Percentiles rank a stretch among this genome's conserved stretches.
Evolutionary conservation across 208 protist genomes (phyloP).

Genomic region (Crithidia expoeki): DNA sequence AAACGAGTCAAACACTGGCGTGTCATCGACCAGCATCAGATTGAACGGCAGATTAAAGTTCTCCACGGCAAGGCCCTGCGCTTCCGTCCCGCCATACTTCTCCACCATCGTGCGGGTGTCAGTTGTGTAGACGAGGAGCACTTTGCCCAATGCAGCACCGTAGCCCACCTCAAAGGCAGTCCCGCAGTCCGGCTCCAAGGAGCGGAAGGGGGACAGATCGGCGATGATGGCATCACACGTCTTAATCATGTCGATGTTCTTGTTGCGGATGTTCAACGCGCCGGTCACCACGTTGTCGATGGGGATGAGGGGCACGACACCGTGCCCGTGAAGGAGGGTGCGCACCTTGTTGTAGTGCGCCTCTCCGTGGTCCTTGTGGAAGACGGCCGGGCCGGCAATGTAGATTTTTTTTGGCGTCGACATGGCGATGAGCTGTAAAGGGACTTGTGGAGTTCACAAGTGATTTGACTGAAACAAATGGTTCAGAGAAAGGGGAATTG

Average conservation of each 20-base stretch:
- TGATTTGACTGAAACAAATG: too few species aligned
- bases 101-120: constrained; percentile 63
- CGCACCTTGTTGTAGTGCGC: constrained; percentile 65
- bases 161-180: constrained; percentile 89
- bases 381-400: constrained; percentile 84
- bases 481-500: too few species aligned
- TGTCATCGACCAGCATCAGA: constrained; percentile 74
- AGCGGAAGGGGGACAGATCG: constrained; percentile 83
- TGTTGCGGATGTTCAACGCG: constrained; percentile 61
- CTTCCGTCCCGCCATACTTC: constrained; percentile 66
- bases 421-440: constrained; percentile 1
- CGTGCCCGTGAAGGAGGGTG: constrained; percentile 35
- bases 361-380: constrained; percentile 61
- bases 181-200: constrained; percentile 74
- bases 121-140: constrained; percentile 60
- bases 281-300: constrained; percentile 52
- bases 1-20: constrained; percentile 66
- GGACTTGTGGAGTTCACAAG: too few species aligned
- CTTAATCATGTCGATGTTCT: constrained; percentile 82
- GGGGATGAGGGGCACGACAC: constrained; percentile 63
- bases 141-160: constrained; percentile 69
- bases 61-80: constrained; percentile 55
- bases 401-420: constrained; percentile 60
- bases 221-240: constrained; percentile 80
- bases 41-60: constrained; percentile 83